Percentiles rank a stretch among this genome's conserved stretches.
phyloP scores from a whole-genome alignment of 305 asterid genomes.

The Plantago rigida region DNA sequence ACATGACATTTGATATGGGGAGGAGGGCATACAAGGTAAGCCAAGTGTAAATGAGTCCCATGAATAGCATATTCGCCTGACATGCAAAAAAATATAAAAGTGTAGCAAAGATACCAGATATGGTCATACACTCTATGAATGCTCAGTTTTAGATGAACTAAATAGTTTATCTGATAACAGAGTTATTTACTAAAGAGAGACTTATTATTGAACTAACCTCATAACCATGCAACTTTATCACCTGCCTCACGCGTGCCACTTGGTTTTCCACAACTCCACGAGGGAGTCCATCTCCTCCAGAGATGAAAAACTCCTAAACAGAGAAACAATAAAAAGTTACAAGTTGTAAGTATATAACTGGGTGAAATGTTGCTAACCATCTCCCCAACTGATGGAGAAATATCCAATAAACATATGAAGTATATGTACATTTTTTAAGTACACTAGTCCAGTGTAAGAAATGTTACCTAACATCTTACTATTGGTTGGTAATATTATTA shows the following conservation, averaged over 20 bases:
- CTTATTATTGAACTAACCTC: slow-evolving; percentile 57
- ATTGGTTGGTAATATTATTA: background rate
- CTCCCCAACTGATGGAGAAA: background rate
- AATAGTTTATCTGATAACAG: background rate
- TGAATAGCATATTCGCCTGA: background rate
- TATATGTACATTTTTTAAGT: background rate
- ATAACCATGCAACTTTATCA: slow-evolving; percentile 58
- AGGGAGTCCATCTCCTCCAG: slow-evolving; percentile 99
- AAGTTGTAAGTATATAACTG: too few species aligned
- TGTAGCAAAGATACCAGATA: background rate
- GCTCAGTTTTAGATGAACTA: background rate
- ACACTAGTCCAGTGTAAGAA: slow-evolving; percentile 15
- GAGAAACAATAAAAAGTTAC: background rate
- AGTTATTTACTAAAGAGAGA: background rate
- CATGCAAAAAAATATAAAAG: background rate
- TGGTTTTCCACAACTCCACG: slow-evolving; percentile 99
- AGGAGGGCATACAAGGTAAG: too few species aligned
- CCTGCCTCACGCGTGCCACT: slow-evolving; percentile 70
- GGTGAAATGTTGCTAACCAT: background rate
- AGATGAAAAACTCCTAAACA: slow-evolving; percentile 75
- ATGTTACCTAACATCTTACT: background rate
- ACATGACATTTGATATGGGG: too few species aligned
- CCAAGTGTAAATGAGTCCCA: too few species aligned
- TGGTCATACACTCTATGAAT: background rate
- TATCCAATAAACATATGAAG: background rate